Evolutionary conservation across 1,139 yeast species (phyloP).

Genomic region (Candida neerlandica): DNA sequence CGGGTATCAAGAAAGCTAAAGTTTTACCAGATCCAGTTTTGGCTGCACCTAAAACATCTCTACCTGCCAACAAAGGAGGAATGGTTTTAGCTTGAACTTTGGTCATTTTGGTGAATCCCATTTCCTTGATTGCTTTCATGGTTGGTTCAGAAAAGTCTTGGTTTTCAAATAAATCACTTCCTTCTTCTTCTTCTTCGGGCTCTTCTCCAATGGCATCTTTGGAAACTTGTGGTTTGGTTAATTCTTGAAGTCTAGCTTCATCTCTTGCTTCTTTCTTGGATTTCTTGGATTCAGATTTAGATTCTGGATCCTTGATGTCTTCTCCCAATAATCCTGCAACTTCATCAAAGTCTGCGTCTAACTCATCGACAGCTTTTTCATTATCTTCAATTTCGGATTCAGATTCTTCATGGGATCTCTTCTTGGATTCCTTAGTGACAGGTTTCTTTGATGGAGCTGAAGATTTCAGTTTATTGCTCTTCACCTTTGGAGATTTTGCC

Average conservation of each 20-base stretch:
- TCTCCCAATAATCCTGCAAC: constrained; percentile 55
- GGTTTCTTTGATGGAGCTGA: constrained; percentile 1
- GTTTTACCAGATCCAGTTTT: constrained; percentile 99
- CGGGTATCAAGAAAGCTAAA: constrained; percentile 91
- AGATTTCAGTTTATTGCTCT: constrained; percentile 2
- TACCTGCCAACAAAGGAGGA: constrained; percentile 92
- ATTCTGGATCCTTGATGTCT: constrained; percentile 44
- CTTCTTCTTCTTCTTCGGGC: constrained; percentile 34
- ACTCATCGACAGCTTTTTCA: constrained; percentile 48
- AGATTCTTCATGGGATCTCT: constrained; percentile 16
- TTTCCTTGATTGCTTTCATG: constrained; percentile 69
- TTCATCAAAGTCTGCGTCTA: constrained; percentile 57
- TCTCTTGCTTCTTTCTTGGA: constrained; percentile 18
- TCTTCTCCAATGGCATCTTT: constrained; percentile 27
- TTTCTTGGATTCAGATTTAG: constrained; percentile 23
- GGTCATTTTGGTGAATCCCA: constrained; percentile 93
- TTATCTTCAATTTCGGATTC: constrained; percentile 36
- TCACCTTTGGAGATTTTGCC: constrained; percentile 13
- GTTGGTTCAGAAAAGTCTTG: constrained; percentile 78
- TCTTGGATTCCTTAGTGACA: constrained; percentile 5
- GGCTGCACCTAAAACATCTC: constrained; percentile 96
- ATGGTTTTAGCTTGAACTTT: constrained; percentile 92
- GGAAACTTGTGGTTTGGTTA: constrained; percentile 21
- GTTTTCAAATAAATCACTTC: constrained; percentile 42
- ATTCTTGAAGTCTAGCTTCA: constrained; percentile 22